Conservation (phyloP, 1,284 basidiomycete species). For the Malassezia slooffiae region DNA sequence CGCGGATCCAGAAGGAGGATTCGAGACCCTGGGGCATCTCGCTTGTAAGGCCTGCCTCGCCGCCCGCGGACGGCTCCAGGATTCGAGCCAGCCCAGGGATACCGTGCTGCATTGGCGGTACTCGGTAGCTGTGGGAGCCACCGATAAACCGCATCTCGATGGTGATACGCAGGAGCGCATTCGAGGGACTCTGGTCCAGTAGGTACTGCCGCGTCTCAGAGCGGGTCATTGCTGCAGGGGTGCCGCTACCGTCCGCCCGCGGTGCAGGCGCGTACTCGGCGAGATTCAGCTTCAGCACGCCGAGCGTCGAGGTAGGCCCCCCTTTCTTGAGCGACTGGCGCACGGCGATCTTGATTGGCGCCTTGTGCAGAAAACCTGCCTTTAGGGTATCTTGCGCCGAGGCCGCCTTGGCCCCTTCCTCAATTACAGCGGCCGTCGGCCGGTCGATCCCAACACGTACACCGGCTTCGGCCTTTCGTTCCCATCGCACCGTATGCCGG, state of each 20-base stretch:
- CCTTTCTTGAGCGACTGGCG: no score
- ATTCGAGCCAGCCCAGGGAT: conserved; percentile 18
- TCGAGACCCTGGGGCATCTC: no score
- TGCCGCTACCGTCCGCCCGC: conserved; percentile 17
- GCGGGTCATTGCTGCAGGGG: conserved; percentile 14
- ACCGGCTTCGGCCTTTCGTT: conserved; percentile 26
- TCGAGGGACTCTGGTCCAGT: conserved; percentile 63
- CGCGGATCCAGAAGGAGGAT: not conserved
- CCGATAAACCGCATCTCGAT: conserved; percentile 56
- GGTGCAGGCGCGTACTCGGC: conserved; percentile 63
- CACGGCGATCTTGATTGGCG: not conserved
- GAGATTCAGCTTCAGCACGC: conserved; percentile 54
- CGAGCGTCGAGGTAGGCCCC: no score
- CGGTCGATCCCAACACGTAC: no score
- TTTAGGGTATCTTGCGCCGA: no score
- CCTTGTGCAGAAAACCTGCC: no score
- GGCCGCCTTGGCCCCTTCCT: no score
- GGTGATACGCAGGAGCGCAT: conserved; percentile 62
- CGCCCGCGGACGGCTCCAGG: not conserved
- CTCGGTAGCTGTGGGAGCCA: conserved; percentile 55
- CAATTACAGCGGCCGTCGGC: no score
- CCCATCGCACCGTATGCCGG: conserved; percentile 30
- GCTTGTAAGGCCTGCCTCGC: no score
- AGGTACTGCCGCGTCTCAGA: conserved; percentile 59
- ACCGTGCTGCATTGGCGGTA: conserved; percentile 44